A percentile compares a stretch with the other conserved stretches of the same genome.
These are phyloP conservation scores for Auriscalpium microsporum DNA, from an alignment of 768 basidiomycete species.

Conservation along the genomic window DNA sequence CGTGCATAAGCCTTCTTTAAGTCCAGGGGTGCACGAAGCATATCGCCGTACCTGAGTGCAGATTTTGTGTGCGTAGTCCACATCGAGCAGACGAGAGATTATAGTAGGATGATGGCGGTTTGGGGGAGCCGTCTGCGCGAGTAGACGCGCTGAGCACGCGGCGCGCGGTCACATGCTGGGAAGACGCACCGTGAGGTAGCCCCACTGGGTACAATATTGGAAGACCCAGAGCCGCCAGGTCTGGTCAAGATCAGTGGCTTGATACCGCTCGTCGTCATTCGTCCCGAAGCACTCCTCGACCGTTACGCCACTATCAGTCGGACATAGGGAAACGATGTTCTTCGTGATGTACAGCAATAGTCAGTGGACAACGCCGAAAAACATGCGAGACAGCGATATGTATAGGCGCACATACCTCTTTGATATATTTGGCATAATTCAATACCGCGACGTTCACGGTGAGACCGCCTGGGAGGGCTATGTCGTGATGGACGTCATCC, in stretches of 20 bases:
- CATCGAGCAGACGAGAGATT: constrained; percentile 66
- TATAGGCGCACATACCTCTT: constrained; percentile 38
- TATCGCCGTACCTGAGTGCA: constrained; percentile 45
- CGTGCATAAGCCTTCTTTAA: not conserved
- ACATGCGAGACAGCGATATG: not conserved
- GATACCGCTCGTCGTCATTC: constrained; percentile 55
- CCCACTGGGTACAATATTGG: constrained; percentile 95
- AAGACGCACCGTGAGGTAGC: constrained; percentile 69
- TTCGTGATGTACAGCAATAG: constrained; percentile 1
- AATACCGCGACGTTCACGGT: constrained; percentile 49
- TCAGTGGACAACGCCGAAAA: not conserved
- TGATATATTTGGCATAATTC: constrained; percentile 75
- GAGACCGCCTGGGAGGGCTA: not conserved
- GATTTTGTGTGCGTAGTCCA: constrained; percentile 63
- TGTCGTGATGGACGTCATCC: not conserved
- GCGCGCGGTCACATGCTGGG: too few relatives aligned
- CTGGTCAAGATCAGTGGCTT: constrained; percentile 54
- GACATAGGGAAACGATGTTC: constrained; percentile 13
- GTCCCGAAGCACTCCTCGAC: constrained; percentile 83
- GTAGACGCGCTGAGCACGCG: not conserved
- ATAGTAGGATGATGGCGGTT: constrained; percentile 62
- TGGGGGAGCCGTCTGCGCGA: constrained; percentile 60
- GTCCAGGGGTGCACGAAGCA: constrained; percentile 1
- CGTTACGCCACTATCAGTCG: constrained; percentile 25
- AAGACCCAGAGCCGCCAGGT: constrained; percentile 86